Percentiles rank a stretch among this genome's conserved stretches.
Evolutionary conservation across 2,329 filamentous ascomycete genomes (phyloP).

Genomic region (Leptographium radiaticola): DNA sequence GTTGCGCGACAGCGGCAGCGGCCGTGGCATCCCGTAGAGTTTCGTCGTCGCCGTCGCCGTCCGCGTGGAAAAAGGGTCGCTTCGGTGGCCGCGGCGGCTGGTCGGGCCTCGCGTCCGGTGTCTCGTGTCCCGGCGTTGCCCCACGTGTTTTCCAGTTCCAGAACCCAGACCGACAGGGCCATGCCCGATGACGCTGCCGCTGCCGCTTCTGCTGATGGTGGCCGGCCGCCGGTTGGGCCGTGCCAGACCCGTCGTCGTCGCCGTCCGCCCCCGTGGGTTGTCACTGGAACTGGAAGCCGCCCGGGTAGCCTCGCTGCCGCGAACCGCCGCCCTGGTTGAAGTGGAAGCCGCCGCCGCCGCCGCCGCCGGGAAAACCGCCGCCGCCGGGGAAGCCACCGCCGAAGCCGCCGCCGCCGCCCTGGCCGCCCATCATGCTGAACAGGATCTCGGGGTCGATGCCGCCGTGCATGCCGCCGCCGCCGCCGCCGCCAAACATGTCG

Average conservation of each 20-base stretch:
- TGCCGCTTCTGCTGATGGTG: not conserved
- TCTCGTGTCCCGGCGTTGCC: not conserved
- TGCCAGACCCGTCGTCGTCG: conserved; percentile 15
- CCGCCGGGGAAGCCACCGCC: conserved; percentile 28
- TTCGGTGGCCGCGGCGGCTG: not conserved
- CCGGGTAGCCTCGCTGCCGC: conserved; percentile 22
- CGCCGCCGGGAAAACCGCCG: conserved; percentile 39
- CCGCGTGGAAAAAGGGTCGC: too few species aligned
- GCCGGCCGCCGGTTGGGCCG: too few species aligned
- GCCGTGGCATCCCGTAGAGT: conserved; percentile 11
- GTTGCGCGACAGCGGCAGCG: conserved; percentile 19
- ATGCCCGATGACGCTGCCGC: conserved; percentile 13
- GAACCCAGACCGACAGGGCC: not conserved
- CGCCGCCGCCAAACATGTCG: conserved; percentile 67
- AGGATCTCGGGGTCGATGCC: conserved; percentile 66
- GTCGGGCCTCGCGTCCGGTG: not conserved
- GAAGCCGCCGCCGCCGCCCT: conserved; percentile 36
- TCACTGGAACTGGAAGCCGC: conserved; percentile 35
- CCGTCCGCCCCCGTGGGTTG: conserved; percentile 23
- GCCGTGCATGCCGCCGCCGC: conserved; percentile 49
- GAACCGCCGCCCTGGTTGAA: conserved; percentile 31
- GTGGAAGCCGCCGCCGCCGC: conserved; percentile 39
- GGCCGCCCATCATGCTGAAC: conserved; percentile 72
- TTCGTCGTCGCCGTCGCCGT: not conserved
- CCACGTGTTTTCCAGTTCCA: not conserved